These are phyloP conservation scores for Candida anglica DNA, from an alignment of 805 yeast genomes.

Conservation along the genomic window DNA sequence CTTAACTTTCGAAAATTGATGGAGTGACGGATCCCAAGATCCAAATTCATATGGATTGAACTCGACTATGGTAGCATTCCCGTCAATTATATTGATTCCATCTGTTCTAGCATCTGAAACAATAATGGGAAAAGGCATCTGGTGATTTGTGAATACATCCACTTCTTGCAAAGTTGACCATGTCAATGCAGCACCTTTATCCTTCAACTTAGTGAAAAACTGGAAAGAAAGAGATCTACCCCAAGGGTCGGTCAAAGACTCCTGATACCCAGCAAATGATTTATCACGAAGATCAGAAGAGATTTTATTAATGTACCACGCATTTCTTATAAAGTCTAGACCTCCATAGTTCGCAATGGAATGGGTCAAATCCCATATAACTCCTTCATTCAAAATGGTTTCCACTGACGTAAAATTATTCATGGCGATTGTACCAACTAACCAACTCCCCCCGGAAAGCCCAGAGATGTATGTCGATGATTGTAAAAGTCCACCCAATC, in stretches of 20 bases:
- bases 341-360: conserved; percentile 65
- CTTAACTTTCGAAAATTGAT: conserved; percentile 23
- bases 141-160: conserved; percentile 21
- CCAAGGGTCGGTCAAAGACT: conserved; percentile 37
- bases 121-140: conserved; percentile 38
- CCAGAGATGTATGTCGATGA: conserved; percentile 36
- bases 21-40: conserved; percentile 38
- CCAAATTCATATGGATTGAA: conserved; percentile 38
- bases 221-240: conserved; percentile 34
- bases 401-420: conserved; percentile 33
- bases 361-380: conserved; percentile 65
- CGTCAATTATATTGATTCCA: conserved; percentile 48
- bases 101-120: conserved; percentile 61
- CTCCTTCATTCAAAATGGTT: conserved; percentile 19
- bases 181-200: conserved; percentile 23
- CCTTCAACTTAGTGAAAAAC: conserved; percentile 17
- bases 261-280: conserved; percentile 27
- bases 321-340: conserved; percentile 47
- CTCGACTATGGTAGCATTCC: conserved; percentile 61
- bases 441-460: conserved; percentile 41
- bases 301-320: conserved; percentile 43
- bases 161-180: conserved; percentile 26
- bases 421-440: conserved; percentile 31
- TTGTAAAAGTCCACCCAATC: conserved; percentile 39
- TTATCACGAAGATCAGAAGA: conserved; percentile 20